Evolutionary conservation across 768 basidiomycete species (phyloP).

Genomic region (Sarcomyxa edulis): DNA sequence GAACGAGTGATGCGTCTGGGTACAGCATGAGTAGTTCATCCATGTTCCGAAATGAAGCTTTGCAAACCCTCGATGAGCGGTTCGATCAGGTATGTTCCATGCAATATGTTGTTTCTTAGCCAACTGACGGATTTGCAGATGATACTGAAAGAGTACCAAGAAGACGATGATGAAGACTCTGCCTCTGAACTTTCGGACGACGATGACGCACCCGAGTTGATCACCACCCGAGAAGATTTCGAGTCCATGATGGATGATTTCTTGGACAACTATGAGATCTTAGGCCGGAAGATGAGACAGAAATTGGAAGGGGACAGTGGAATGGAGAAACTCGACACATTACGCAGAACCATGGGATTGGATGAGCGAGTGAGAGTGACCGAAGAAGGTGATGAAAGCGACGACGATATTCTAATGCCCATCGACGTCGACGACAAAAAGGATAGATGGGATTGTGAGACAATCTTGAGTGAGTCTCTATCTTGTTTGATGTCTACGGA

Average conservation of each 20-base stretch:
- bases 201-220: slow-evolving; percentile 67
- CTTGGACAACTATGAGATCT: slow-evolving; percentile 83
- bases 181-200: slow-evolving; percentile 35
- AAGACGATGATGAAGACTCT: slow-evolving; percentile 33
- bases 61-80: slow-evolving; percentile 85
- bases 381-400: slow-evolving; percentile 39
- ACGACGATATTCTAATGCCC: slow-evolving; percentile 34
- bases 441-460: slow-evolving; percentile 94
- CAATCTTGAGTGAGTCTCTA: slow-evolving; percentile 73
- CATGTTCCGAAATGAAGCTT: slow-evolving; percentile 87
- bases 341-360: slow-evolving; percentile 75
- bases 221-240: slow-evolving; percentile 86
- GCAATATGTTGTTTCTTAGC: background rate
- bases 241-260: slow-evolving; percentile 91
- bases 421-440: slow-evolving; percentile 54
- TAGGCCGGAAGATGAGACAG: slow-evolving; percentile 81
- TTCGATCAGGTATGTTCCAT: slow-evolving; percentile 76
- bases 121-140: no score
- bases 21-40: slow-evolving; percentile 98
- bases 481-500: background rate
- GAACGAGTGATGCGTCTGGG: slow-evolving; percentile 81
- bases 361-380: slow-evolving; percentile 50
- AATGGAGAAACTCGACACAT: slow-evolving; percentile 72
- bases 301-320: slow-evolving; percentile 70
- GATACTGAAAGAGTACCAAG: slow-evolving; percentile 78